phyloP scores from a whole-genome alignment of 306 rosid species.

The Castanea sativa region DNA sequence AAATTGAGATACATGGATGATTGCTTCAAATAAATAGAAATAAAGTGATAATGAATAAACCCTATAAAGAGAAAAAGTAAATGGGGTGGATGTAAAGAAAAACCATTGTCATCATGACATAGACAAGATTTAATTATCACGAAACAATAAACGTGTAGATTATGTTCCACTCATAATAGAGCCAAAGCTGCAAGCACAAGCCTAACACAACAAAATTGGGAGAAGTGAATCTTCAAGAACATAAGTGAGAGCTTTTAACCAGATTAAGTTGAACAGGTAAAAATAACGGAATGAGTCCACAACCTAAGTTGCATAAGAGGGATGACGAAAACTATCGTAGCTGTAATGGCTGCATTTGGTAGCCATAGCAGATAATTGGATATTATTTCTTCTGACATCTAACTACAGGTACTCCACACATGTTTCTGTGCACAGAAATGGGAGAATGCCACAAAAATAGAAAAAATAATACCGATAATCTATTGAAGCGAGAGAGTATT shows the following conservation, averaged over 20 bases:
- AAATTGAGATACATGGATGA: not conserved
- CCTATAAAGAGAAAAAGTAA: not conserved
- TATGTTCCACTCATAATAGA: not conserved
- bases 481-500: conserved; percentile 18
- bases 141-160: not conserved
- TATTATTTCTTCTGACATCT: not conserved
- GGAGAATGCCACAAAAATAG: not conserved
- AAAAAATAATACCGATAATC: not conserved
- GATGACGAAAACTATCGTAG: not conserved
- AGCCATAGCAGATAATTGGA: not conserved
- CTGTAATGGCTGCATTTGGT: not conserved
- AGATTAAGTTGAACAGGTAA: not conserved
- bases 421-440: not conserved
- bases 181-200: not conserved
- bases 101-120: not conserved
- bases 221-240: not conserved
- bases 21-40: not conserved
- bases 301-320: not conserved
- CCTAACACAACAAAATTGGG: not conserved
- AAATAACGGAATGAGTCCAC: not conserved
- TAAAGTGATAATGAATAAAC: not conserved
- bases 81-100: not conserved
- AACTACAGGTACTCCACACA: not conserved
- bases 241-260: not conserved
- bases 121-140: not conserved